Percentiles rank a stretch among this genome's conserved stretches.
phyloP scores from a whole-genome alignment of 192 early-diverging fungal genomes.

The Phlyctochytrium planicorne region DNA sequence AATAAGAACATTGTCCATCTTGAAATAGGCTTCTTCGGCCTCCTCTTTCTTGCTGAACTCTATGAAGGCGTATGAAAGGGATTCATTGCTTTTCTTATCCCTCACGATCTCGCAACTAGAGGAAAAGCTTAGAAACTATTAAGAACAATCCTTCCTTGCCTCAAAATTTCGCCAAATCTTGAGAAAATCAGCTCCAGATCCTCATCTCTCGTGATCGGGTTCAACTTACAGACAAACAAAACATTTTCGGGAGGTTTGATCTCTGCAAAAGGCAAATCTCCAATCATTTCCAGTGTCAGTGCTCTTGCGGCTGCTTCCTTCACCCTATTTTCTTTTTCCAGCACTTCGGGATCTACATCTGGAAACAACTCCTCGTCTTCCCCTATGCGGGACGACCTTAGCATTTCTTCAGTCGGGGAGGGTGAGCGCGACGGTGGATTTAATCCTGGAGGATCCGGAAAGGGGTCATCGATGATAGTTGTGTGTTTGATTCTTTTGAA shows the following conservation, averaged over 20 bases:
- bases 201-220: conserved; percentile 84
- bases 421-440: conserved; percentile 71
- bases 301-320: conserved; percentile 80
- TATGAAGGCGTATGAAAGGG: conserved; percentile 93
- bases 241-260: conserved; percentile 97
- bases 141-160: conserved; percentile 28
- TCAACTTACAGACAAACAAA: conserved; percentile 93
- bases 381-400: conserved; percentile 71
- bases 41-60: conserved; percentile 87
- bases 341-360: conserved; percentile 56
- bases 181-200: conserved; percentile 92
- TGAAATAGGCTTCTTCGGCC: conserved; percentile 92
- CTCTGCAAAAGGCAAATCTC: conserved; percentile 95
- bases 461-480: conserved; percentile 90
- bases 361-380: conserved; percentile 71
- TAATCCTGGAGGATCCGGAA: conserved; percentile 74
- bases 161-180: conserved; percentile 80
- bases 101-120: conserved; percentile 90
- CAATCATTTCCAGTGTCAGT: conserved; percentile 96
- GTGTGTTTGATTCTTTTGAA: conserved; percentile 77
- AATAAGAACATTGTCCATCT: conserved; percentile 95
- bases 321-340: conserved; percentile 64
- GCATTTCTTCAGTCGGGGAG: conserved; percentile 68
- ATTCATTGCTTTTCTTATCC: conserved; percentile 78
- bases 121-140: conserved; percentile 2